Evolutionary conservation across 768 basidiomycete species (phyloP).

Genomic region (Mycena rebaudengoi): DNA sequence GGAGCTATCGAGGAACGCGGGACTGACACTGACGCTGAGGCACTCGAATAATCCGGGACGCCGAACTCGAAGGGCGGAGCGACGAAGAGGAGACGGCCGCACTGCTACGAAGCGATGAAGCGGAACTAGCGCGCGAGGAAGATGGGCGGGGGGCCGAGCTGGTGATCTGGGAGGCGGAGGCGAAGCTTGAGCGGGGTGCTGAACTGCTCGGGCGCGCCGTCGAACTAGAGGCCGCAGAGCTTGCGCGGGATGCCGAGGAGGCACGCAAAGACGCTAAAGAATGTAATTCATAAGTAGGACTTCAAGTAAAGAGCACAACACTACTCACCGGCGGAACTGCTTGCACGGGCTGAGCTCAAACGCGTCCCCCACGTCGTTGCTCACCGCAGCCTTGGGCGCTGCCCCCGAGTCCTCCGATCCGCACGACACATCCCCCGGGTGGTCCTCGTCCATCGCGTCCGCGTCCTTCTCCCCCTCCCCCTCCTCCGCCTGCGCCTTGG

Average conservation of each 20-base stretch:
- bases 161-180: too few relatives aligned
- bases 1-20: too few relatives aligned
- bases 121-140: too few relatives aligned
- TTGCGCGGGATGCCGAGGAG: neutral
- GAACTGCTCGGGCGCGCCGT: too few relatives aligned
- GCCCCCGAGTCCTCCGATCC: conserved; percentile 38
- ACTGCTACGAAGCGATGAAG: too few relatives aligned
- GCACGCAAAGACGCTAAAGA: neutral
- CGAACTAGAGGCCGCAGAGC: too few relatives aligned
- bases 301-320: too few relatives aligned
- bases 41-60: too few relatives aligned
- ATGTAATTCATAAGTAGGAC: too few relatives aligned
- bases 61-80: neutral
- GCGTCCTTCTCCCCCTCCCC: conserved; percentile 46
- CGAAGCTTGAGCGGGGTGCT: too few relatives aligned
- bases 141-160: too few relatives aligned
- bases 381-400: conserved; percentile 36
- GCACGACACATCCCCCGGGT: conserved; percentile 44
- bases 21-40: neutral
- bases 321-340: neutral
- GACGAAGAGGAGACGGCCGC: neutral
- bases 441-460: conserved; percentile 67
- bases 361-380: conserved; percentile 75
- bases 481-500: conserved; percentile 43
- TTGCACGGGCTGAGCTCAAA: conserved; percentile 80